phyloP scores from a whole-genome alignment of 192 early-diverging fungal genomes.

The Backusella westeae region DNA sequence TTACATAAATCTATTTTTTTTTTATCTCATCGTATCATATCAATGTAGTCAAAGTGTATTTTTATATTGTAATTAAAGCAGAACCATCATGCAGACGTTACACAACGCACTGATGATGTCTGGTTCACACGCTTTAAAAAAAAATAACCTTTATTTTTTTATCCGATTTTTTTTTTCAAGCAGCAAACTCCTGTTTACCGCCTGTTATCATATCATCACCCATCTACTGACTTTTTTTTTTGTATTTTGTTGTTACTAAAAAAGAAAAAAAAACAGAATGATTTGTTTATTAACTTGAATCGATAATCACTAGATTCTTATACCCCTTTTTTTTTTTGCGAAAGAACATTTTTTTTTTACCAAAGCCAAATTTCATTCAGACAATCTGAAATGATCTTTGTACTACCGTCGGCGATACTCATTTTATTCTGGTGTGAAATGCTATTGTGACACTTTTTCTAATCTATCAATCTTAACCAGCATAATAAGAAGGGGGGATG shows the following conservation, averaged over 20 bases:
- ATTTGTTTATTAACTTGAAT: not conserved
- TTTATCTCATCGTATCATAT: too few relatives aligned
- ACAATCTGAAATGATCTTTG: not conserved
- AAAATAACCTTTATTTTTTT: not conserved
- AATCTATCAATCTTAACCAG: not conserved
- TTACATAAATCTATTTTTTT: too few relatives aligned
- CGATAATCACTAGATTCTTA: not conserved
- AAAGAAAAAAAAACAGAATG: not conserved
- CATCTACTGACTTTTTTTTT: not conserved
- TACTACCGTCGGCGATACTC: not conserved
- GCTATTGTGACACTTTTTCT: not conserved
- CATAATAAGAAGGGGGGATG: not conserved
- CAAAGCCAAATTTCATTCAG: not conserved
- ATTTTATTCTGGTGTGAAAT: conserved; percentile 4
- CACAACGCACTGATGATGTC: not conserved
- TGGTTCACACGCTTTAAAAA: not conserved
- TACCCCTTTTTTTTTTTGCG: too few relatives aligned
- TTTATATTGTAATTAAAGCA: too few relatives aligned
- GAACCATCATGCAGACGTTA: not conserved
- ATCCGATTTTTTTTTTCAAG: not conserved
- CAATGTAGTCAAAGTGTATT: too few relatives aligned
- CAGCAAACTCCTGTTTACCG: not conserved
- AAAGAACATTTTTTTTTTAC: too few relatives aligned
- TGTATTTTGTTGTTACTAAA: not conserved
- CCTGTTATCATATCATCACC: not conserved